These are phyloP conservation scores for Leccinum disarticulatum DNA, from an alignment of 768 basidiomycete genomes.

Conservation along the genomic window DNA sequence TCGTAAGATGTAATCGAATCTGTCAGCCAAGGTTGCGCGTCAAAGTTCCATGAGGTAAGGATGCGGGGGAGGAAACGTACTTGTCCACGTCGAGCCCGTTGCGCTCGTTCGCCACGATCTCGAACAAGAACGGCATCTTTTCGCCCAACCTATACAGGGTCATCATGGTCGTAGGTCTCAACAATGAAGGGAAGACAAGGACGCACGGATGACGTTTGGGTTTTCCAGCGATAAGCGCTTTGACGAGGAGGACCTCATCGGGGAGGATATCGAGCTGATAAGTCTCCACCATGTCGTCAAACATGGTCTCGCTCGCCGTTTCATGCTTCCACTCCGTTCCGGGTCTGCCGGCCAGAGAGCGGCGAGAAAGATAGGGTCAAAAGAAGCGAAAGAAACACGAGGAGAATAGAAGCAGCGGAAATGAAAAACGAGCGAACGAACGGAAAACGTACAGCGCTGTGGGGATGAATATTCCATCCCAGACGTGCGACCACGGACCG, in stretches of 20 bases:
- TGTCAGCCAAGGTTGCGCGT: constrained; percentile 26
- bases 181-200: too few species aligned
- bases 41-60: background rate
- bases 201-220: constrained; percentile 50
- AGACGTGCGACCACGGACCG: constrained; percentile 85
- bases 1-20: constrained; percentile 80
- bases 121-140: constrained; percentile 76
- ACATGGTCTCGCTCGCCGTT: constrained; percentile 80
- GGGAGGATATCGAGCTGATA: constrained; percentile 50
- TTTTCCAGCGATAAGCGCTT: constrained; percentile 77
- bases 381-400: background rate
- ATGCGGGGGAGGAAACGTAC: constrained; percentile 34
- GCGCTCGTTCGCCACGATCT: constrained; percentile 79
- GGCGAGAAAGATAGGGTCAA: background rate
- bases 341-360: constrained; percentile 34
- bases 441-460: constrained; percentile 44
- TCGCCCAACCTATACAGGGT: constrained; percentile 22
- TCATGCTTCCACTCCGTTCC: constrained; percentile 68
- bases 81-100: constrained; percentile 90
- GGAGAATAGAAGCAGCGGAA: background rate
- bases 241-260: constrained; percentile 60
- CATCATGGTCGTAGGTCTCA: background rate
- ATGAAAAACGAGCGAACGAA: constrained; percentile 24
- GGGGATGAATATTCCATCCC: constrained; percentile 75
- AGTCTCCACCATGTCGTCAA: constrained; percentile 61